Conservation (phyloP, 768 basidiomycete genomes). For the Tylopilus rubrobrunneus region DNA sequence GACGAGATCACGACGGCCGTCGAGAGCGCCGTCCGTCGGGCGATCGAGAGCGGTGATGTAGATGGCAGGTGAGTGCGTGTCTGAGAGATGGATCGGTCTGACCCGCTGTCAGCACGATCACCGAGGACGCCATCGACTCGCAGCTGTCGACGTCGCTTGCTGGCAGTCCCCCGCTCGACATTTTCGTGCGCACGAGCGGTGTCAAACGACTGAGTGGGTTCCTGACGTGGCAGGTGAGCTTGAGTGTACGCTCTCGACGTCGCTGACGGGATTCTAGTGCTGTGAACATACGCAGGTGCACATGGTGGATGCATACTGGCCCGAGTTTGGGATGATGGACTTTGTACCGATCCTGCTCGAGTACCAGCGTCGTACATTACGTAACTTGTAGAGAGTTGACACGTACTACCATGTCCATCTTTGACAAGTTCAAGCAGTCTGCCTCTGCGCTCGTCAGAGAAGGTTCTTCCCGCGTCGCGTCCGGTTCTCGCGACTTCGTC, state of each 20-base stretch:
- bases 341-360: constrained; percentile 84
- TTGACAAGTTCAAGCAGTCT: constrained; percentile 77
- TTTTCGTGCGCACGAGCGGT: constrained; percentile 88
- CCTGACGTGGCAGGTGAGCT: constrained; percentile 89
- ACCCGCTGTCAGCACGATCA: constrained; percentile 40
- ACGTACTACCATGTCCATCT: constrained; percentile 45
- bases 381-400: background rate
- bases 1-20: constrained; percentile 90
- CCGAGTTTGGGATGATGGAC: constrained; percentile 84
- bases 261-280: constrained; percentile 43
- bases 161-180: constrained; percentile 78
- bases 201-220: constrained; percentile 67
- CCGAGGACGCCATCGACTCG: constrained; percentile 62
- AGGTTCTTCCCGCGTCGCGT: constrained; percentile 64
- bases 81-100: background rate
- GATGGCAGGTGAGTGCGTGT: constrained; percentile 23
- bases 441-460: constrained; percentile 72
- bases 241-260: background rate
- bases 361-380: constrained; percentile 58
- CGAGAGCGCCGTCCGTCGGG: constrained; percentile 29
- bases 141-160: constrained; percentile 62
- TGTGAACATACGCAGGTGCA: constrained; percentile 84
- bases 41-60: constrained; percentile 30
- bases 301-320: constrained; percentile 85
- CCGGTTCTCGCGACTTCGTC: constrained; percentile 72